phyloP scores from a whole-genome alignment of 352 stramenopile species.

The Globisporangium orthogonon region DNA sequence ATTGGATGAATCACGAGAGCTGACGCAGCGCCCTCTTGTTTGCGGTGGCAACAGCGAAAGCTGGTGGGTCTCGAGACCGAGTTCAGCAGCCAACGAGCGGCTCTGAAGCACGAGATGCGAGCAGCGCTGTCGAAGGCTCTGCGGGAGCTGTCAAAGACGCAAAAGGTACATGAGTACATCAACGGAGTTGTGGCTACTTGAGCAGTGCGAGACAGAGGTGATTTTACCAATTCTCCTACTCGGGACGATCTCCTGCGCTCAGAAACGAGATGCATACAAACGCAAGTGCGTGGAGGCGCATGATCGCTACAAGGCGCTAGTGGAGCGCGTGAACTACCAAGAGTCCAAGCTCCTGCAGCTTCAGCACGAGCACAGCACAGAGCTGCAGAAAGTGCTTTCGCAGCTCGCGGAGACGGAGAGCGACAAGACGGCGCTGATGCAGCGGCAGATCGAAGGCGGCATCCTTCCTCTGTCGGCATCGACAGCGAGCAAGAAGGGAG shows the following conservation, averaged over 20 bases:
- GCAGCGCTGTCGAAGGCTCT: constrained; percentile 48
- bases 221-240: no score
- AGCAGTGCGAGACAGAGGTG: no score
- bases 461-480: constrained; percentile 7
- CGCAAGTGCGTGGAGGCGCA: constrained; percentile 77
- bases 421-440: constrained; percentile 60
- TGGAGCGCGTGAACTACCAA: constrained; percentile 30
- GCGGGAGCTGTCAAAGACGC: constrained; percentile 47
- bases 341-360: constrained; percentile 44
- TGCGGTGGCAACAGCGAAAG: constrained; percentile 27
- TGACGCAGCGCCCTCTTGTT: neutral
- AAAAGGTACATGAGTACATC: constrained; percentile 34
- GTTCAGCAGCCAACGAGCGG: constrained; percentile 22
- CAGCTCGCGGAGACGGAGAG: constrained; percentile 61
- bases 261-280: constrained; percentile 82
- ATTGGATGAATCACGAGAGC: neutral
- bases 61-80: constrained; percentile 32
- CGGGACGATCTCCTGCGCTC: neutral
- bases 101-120: constrained; percentile 51
- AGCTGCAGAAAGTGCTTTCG: constrained; percentile 60
- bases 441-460: constrained; percentile 39
- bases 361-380: constrained; percentile 45
- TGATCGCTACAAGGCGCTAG: constrained; percentile 55
- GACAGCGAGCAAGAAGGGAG: constrained; percentile 8
- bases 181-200: neutral